A percentile compares a stretch with the other conserved stretches of the same genome.
These are phyloP conservation scores for Blastocystis sp. DNA, from an alignment of 352 stramenopile genomes.

Conservation along the genomic window DNA sequence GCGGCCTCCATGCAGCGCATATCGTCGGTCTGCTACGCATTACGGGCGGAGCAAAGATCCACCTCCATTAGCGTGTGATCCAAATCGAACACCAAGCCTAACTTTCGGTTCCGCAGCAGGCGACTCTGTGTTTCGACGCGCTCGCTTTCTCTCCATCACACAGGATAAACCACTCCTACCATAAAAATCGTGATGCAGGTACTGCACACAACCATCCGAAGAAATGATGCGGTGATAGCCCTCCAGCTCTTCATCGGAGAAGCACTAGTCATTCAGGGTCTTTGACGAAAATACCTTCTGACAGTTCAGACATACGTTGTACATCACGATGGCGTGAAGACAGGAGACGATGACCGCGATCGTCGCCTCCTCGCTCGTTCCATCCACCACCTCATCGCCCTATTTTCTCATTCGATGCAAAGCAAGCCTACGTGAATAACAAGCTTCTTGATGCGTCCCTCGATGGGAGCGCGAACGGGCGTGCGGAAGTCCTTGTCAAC, in stretches of 20 bases:
- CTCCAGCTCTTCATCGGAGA: slow-evolving; percentile 5
- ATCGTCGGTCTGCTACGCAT: slow-evolving; percentile 49
- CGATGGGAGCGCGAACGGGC: slow-evolving; percentile 40
- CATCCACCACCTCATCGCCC: slow-evolving; percentile 50
- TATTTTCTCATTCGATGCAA: slow-evolving; percentile 8
- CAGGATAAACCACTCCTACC: not conserved
- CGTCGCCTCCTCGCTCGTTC: slow-evolving; percentile 2
- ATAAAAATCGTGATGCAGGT: slow-evolving; percentile 55
- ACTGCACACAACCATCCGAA: slow-evolving; percentile 51
- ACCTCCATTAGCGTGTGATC: slow-evolving; percentile 65
- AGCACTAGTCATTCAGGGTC: not conserved
- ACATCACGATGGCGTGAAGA: slow-evolving; percentile 49
- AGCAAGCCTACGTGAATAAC: slow-evolving; percentile 1
- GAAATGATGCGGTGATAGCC: slow-evolving; percentile 44
- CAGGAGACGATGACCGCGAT: slow-evolving; percentile 21
- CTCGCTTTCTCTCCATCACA: slow-evolving; percentile 10
- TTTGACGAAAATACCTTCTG: not conserved
- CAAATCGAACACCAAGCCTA: slow-evolving; percentile 53
- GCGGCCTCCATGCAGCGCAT: not conserved
- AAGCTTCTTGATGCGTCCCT: slow-evolving; percentile 25
- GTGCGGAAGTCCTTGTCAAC: slow-evolving; percentile 26
- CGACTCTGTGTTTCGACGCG: slow-evolving; percentile 8
- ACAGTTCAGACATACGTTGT: slow-evolving; percentile 61
- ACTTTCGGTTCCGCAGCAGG: slow-evolving; percentile 17
- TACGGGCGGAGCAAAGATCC: not conserved